A percentile compares a stretch with the other conserved stretches of the same genome.
These are phyloP conservation scores for Trichoderma citrinoviride DNA, from an alignment of 2,329 filamentous ascomycete species.

Conservation along the genomic window DNA sequence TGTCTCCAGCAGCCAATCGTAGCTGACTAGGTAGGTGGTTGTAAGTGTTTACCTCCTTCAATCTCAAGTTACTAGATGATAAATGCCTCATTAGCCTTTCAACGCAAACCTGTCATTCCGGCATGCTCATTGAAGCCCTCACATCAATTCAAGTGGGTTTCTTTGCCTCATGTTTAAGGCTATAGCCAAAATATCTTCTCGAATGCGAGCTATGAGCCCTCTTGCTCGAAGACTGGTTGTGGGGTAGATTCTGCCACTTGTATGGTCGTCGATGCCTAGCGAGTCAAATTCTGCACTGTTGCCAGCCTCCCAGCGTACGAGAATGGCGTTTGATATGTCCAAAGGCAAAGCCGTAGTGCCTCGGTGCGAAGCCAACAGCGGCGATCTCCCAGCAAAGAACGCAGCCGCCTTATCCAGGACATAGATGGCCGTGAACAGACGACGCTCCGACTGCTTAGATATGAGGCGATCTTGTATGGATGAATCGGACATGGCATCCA, in stretches of 20 bases:
- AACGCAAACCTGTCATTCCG: no score
- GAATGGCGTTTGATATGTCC: background rate
- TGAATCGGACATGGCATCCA: background rate
- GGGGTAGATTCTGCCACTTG: background rate
- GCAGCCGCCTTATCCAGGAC: background rate
- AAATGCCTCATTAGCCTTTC: background rate
- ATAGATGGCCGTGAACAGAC: constrained; percentile 12
- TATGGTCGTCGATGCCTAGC: background rate
- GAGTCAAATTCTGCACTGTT: background rate
- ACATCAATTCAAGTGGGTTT: background rate
- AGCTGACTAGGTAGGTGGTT: background rate
- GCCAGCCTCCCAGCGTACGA: background rate
- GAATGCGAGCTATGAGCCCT: background rate
- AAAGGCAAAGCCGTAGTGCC: constrained; percentile 1
- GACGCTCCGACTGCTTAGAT: background rate
- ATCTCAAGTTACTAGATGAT: background rate
- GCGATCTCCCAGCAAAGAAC: background rate
- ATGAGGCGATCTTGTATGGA: background rate
- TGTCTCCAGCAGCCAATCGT: background rate
- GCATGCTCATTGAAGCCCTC: background rate
- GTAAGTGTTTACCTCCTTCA: background rate
- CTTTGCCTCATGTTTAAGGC: background rate
- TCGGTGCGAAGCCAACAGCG: background rate
- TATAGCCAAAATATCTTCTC: background rate
- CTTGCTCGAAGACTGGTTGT: constrained; percentile 1